Evolutionary conservation across 331 rosid species (phyloP).

Genomic region (Quercus tomentella): DNA sequence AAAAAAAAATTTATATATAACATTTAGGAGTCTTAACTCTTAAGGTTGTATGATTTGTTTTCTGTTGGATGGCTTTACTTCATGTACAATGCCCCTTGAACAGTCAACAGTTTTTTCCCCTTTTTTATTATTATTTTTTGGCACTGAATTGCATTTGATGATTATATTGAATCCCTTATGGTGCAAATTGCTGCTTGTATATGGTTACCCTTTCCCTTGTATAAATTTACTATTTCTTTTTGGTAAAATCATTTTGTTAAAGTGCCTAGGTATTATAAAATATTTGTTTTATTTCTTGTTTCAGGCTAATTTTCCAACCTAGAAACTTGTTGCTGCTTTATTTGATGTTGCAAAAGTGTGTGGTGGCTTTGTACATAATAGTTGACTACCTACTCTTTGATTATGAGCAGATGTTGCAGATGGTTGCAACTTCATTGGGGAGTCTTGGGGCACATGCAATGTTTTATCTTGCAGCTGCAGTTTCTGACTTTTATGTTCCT

Average conservation of each 20-base stretch:
- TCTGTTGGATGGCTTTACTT: not conserved
- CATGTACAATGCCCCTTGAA: not conserved
- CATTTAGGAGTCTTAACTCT: not conserved
- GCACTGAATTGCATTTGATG: not conserved
- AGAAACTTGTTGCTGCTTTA: not conserved
- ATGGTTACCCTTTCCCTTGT: not conserved
- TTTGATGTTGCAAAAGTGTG: not conserved
- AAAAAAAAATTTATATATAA: not conserved
- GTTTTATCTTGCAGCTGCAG: constrained; percentile 97
- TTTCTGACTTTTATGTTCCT: constrained; percentile 88
- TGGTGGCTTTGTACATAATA: constrained; percentile 1
- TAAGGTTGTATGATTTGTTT: not conserved
- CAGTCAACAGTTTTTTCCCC: not conserved
- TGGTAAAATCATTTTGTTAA: not conserved
- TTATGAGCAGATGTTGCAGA: constrained; percentile 61
- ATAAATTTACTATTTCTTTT: not conserved
- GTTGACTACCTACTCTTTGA: constrained; percentile 7
- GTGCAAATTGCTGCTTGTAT: not conserved
- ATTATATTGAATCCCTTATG: not conserved
- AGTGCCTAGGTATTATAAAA: not conserved
- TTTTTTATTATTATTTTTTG: not conserved
- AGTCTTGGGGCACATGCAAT: constrained; percentile 53
- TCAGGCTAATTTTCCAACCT: not conserved
- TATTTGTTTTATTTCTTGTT: not conserved
- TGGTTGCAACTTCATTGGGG: constrained; percentile 50